Evolutionary conservation across 805 yeast species (phyloP).

Genomic region (Saccharomycopsis microspora): DNA sequence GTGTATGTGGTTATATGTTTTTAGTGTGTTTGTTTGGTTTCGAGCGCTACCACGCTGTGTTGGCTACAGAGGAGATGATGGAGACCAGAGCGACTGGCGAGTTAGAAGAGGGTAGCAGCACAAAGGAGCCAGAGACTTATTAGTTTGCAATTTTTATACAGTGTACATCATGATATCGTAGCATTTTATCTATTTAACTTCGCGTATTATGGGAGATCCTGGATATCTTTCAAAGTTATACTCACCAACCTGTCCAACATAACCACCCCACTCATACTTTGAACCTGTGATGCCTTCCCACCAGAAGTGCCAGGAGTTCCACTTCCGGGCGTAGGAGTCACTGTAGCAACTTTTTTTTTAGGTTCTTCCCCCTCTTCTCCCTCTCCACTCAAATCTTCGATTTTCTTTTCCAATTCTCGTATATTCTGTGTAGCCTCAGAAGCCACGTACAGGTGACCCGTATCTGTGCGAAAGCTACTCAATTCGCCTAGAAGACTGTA

Average conservation of each 20-base stretch:
- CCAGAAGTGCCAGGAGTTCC: background rate
- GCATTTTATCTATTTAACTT: background rate
- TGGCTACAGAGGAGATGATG: background rate
- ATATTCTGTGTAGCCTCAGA: constrained; percentile 4
- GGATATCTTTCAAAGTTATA: background rate
- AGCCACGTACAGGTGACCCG: constrained; percentile 9
- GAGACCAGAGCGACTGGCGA: background rate
- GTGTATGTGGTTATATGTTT: constrained; percentile 44
- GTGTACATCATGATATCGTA: background rate
- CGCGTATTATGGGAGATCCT: background rate
- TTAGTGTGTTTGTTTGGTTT: constrained; percentile 47
- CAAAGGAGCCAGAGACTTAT: background rate
- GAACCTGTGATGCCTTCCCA: background rate
- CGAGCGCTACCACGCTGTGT: constrained; percentile 23
- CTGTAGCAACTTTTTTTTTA: background rate
- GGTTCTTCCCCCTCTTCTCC: background rate
- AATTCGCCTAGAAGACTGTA: constrained; percentile 7
- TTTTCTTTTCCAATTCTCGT: background rate
- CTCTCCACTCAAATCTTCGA: background rate
- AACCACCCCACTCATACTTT: background rate
- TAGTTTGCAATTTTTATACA: background rate
- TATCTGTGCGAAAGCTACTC: constrained; percentile 4
- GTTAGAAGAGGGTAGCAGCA: background rate
- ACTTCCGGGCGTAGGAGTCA: background rate
- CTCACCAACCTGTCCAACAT: background rate